Evolutionary conservation across 371 early-diverging fungal genomes (phyloP).

Genomic region (Coemansia sp.): DNA sequence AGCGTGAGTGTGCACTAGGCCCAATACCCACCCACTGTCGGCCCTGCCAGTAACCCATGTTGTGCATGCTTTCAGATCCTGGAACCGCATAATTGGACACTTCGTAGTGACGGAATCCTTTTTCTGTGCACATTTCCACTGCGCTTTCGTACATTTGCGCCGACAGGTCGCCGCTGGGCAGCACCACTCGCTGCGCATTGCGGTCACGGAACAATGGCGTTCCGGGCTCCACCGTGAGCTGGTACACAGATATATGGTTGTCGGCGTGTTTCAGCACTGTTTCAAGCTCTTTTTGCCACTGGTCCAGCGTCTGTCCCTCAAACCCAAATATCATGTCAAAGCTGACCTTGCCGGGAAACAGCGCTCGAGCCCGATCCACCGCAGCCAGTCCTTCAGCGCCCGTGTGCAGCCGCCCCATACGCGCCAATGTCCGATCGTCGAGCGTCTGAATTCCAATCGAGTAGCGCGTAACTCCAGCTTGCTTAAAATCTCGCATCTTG

Average conservation of each 20-base stretch:
- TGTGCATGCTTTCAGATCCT: slow-evolving; percentile 64
- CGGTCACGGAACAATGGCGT: slow-evolving; percentile 69
- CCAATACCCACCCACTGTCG: slow-evolving; percentile 82
- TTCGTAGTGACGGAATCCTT: slow-evolving; percentile 78
- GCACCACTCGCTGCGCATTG: slow-evolving; percentile 32
- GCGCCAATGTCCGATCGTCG: slow-evolving; percentile 55
- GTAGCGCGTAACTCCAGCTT: slow-evolving; percentile 75
- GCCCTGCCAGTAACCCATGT: slow-evolving; percentile 82
- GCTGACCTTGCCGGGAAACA: slow-evolving; percentile 68
- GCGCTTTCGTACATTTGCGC: slow-evolving; percentile 78
- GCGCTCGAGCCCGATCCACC: slow-evolving; percentile 55
- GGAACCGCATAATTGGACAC: slow-evolving; percentile 73
- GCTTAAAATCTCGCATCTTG: slow-evolving; percentile 45
- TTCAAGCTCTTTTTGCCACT: slow-evolving; percentile 68
- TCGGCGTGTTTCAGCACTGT: slow-evolving; percentile 60
- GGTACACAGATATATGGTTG: slow-evolving; percentile 75
- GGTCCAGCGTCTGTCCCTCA: slow-evolving; percentile 63
- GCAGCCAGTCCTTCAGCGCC: slow-evolving; percentile 60
- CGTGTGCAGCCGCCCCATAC: slow-evolving; percentile 74
- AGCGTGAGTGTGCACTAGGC: slow-evolving; percentile 83
- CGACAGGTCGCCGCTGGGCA: slow-evolving; percentile 59
- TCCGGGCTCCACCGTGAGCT: slow-evolving; percentile 80
- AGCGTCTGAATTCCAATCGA: slow-evolving; percentile 83
- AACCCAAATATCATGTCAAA: slow-evolving; percentile 87
- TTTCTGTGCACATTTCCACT: slow-evolving; percentile 50